These are phyloP conservation scores for Phoenix roebelenii DNA, from an alignment of 176 grass and related monocot genomes.

Conservation along the genomic window DNA sequence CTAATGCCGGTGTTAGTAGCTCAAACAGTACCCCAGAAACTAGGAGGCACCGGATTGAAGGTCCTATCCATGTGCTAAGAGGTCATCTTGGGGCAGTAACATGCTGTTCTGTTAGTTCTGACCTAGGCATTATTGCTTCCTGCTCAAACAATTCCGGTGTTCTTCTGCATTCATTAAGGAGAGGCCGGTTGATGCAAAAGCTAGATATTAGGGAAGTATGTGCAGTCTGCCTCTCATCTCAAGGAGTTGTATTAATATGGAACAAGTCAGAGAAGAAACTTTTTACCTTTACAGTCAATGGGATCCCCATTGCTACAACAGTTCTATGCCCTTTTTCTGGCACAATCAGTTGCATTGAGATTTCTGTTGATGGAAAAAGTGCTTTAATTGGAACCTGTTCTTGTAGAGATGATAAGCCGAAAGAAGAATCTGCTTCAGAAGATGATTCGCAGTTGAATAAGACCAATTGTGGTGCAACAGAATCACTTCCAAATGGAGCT, in stretches of 20 bases:
- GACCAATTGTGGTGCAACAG: not conserved
- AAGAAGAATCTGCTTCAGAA: conserved; percentile 25
- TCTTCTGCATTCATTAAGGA: conserved; percentile 86
- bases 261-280: conserved; percentile 66
- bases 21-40: conserved; percentile 36
- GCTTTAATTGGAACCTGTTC: conserved; percentile 59
- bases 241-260: conserved; percentile 89
- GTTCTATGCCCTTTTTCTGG: conserved; percentile 62
- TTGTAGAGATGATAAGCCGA: conserved; percentile 35
- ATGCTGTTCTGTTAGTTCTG: conserved; percentile 79
- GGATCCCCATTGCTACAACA: conserved; percentile 56
- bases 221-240: conserved; percentile 61
- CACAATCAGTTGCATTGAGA: conserved; percentile 79
- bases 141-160: conserved; percentile 63
- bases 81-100: conserved; percentile 84
- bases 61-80: conserved; percentile 86
- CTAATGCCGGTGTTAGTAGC: conserved; percentile 42
- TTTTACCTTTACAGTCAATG: conserved; percentile 93
- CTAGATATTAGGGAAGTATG: conserved; percentile 52
- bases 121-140: conserved; percentile 79
- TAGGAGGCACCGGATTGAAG: conserved; percentile 62
- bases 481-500: conserved; percentile 3
- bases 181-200: conserved; percentile 68
- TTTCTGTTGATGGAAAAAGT: conserved; percentile 73
- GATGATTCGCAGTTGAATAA: conserved; percentile 12